Percentiles rank a stretch among this genome's conserved stretches.
Evolutionary conservation across 805 yeast species (phyloP).

Genomic region (Zygosaccharomyces gambellarensis): DNA sequence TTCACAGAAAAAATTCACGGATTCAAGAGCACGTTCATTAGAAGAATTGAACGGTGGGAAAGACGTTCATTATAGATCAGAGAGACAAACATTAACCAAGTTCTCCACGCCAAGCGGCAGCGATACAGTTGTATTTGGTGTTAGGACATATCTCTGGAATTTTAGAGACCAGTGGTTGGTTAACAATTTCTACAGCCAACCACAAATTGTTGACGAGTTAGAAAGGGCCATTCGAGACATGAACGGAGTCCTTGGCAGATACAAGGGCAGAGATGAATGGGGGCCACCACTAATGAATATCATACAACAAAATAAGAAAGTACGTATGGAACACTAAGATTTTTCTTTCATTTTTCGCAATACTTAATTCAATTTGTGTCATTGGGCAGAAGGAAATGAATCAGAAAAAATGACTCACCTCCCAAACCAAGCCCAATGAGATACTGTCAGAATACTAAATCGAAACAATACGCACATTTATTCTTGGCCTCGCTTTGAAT

Average conservation of each 20-base stretch:
- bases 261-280: slow-evolving; percentile 65
- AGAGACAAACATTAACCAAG: slow-evolving; percentile 53
- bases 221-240: slow-evolving; percentile 61
- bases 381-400: slow-evolving; percentile 22
- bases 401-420: slow-evolving; percentile 1
- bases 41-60: slow-evolving; percentile 35
- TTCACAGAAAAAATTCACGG: slow-evolving; percentile 33
- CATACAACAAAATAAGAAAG: slow-evolving; percentile 9
- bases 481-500: slow-evolving; percentile 45
- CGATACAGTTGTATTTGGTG: slow-evolving; percentile 38
- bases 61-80: slow-evolving; percentile 52
- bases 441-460: slow-evolving; percentile 20
- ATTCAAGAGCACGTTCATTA: slow-evolving; percentile 37
- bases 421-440: slow-evolving; percentile 22
- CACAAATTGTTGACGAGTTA: slow-evolving; percentile 48
- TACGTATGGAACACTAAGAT: neutral
- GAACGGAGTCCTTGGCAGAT: slow-evolving; percentile 52
- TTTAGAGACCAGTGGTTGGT: slow-evolving; percentile 17
- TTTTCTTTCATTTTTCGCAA: neutral
- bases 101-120: slow-evolving; percentile 43
- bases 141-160: slow-evolving; percentile 47
- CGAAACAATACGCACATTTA: slow-evolving; percentile 10
- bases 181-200: slow-evolving; percentile 46
- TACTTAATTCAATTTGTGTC: slow-evolving; percentile 19
- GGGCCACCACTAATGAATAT: slow-evolving; percentile 50